Conservation (phyloP, 768 basidiomycete species). For the Mycena galopus region DNA sequence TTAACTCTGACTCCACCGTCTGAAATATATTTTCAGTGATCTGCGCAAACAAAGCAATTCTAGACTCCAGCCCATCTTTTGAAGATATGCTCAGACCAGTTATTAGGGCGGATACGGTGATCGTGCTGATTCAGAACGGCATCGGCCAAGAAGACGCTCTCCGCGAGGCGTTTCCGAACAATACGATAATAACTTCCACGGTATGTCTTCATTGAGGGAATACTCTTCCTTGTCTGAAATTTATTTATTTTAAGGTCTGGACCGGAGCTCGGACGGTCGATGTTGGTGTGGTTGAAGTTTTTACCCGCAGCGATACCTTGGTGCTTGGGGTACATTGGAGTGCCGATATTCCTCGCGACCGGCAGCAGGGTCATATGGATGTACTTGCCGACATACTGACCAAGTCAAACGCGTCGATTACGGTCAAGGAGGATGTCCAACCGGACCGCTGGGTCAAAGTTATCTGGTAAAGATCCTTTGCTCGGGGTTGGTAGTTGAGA, state of each 20-base stretch:
- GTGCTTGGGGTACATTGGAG: constrained; percentile 26
- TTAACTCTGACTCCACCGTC: background rate
- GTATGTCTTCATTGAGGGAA: background rate
- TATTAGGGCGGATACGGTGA: constrained; percentile 7
- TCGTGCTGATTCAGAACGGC: constrained; percentile 30
- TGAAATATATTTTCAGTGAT: constrained; percentile 1
- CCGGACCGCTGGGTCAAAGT: constrained; percentile 23
- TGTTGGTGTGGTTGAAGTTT: constrained; percentile 19
- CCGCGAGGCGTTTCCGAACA: constrained; percentile 17
- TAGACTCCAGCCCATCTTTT: constrained; percentile 17
- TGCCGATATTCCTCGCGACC: background rate
- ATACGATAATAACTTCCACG: constrained; percentile 19
- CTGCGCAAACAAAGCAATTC: constrained; percentile 25
- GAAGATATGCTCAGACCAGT: constrained; percentile 22
- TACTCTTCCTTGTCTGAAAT: background rate
- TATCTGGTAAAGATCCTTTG: constrained; percentile 12
- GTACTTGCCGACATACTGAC: constrained; percentile 5
- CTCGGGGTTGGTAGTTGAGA: background rate
- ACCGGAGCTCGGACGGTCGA: constrained; percentile 14
- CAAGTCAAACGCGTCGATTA: constrained; percentile 22
- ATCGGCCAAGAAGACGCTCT: constrained; percentile 23
- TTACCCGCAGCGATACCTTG: constrained; percentile 18
- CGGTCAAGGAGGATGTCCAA: constrained; percentile 24
- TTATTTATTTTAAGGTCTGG: constrained; percentile 5
- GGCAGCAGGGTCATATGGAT: constrained; percentile 14